Conservation (phyloP, 495 filamentous ascomycete genomes). For the Penicillium paradoxum region DNA sequence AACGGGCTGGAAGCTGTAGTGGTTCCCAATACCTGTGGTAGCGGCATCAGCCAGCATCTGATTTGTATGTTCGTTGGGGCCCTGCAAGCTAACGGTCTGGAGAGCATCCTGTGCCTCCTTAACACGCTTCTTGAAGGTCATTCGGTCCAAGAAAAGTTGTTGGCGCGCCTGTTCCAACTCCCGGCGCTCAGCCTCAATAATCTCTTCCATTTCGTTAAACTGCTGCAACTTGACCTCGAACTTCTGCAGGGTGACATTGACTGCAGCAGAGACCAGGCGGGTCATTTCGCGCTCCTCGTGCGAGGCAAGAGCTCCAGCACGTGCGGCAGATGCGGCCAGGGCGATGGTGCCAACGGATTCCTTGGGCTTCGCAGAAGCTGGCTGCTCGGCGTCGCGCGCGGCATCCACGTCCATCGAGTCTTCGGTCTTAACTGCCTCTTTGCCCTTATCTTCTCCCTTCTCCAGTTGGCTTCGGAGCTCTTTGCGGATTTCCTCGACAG, state of each 20-base stretch:
- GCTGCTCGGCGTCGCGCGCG: conserved; percentile 25
- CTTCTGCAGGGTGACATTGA: conserved; percentile 80
- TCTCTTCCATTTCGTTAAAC: conserved; percentile 91
- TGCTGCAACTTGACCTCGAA: conserved; percentile 82
- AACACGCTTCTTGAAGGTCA: conserved; percentile 84
- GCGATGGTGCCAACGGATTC: conserved; percentile 67
- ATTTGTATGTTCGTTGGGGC: conserved; percentile 50
- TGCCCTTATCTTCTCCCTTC: conserved; percentile 50
- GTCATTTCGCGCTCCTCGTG: conserved; percentile 97
- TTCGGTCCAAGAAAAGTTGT: conserved; percentile 86
- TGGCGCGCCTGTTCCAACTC: conserved; percentile 88
- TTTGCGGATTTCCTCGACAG: conserved; percentile 76
- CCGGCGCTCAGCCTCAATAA: conserved; percentile 84
- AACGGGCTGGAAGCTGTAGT: conserved; percentile 55
- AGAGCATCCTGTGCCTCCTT: conserved; percentile 76
- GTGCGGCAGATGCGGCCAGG: conserved; percentile 77
- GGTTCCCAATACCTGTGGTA: conserved; percentile 46
- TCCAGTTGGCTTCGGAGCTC: conserved; percentile 70
- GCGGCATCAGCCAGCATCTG: conserved; percentile 46
- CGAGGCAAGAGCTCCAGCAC: conserved; percentile 81
- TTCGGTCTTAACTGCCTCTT: conserved; percentile 56
- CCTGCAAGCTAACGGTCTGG: conserved; percentile 53
- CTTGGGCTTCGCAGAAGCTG: conserved; percentile 28
- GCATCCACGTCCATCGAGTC: conserved; percentile 65
- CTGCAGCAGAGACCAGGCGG: conserved; percentile 74